Base-by-base conservation (phyloP, 1,139 yeast species). In the Sugiyamaella novakii region DNA sequence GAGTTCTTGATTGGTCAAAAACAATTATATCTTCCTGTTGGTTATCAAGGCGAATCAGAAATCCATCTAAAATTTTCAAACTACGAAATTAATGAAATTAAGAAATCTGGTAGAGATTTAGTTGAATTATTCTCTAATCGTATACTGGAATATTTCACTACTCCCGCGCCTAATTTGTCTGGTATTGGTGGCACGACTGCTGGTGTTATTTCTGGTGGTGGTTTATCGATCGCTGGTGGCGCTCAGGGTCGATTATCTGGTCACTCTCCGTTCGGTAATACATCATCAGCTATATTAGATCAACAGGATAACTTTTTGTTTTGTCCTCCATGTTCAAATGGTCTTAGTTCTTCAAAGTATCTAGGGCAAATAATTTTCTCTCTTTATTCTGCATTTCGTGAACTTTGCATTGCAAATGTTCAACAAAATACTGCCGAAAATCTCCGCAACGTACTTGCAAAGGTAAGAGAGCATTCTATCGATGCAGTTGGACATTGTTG, bases 271-370 rank as follows among this genome's bases (percentile, higher is more conserved):
- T 3, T 33, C 28, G 8, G 19, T 18, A 29, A 11, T 11, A 12
- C 47, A 4, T 30, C 47, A 4, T 35, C 53, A 2, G 5, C 25
- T 22, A 5, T 22, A 6, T 22, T 8, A 6, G 25, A 6, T 6
- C 25, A 31, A 14, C 36, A 25, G n/a, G 38, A 66, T 7, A 63
- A 76, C 35, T 75, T 72, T 63, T 80, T 82, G 2, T 82, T 80
- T 57, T 61, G 81, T 22, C 88, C 89, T 1, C 82, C 82, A 1
- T 69, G 71, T 50, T 73, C 87, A 1, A 84, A 82, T 57, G 77
- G 84, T 6, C 65, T 84, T 25, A 74, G 85, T 43, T 73, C 84
- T 1, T 65, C 77, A 15, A 70, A 76, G 53, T 79, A 77, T 55
- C 60, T 79, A 29, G 72, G 77, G 40, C 62, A 69, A 51, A 66